phyloP scores from a whole-genome alignment of 169 alveolate genomes.

The Plasmodium berghei region DNA sequence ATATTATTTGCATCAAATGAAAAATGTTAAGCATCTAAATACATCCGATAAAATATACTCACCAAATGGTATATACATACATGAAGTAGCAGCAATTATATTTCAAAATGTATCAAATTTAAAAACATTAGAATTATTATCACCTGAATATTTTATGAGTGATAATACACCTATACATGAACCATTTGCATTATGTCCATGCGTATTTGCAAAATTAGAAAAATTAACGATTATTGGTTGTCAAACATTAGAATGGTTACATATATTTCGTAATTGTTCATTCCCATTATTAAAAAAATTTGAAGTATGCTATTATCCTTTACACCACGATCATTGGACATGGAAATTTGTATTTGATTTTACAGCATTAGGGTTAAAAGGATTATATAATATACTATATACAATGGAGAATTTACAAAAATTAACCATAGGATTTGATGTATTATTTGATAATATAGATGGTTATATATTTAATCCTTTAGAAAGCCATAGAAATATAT shows the following conservation, averaged over 20 bases:
- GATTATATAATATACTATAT: slow-evolving; percentile 60
- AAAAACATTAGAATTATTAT: slow-evolving; percentile 67
- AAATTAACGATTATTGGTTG: slow-evolving; percentile 74
- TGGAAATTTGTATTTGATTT: slow-evolving; percentile 76
- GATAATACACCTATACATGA: slow-evolving; percentile 75
- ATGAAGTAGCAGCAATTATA: slow-evolving; percentile 75
- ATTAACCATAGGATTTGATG: slow-evolving; percentile 69
- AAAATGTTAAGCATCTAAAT: slow-evolving; percentile 45
- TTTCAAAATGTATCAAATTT: slow-evolving; percentile 68
- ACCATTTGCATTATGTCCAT: slow-evolving; percentile 67
- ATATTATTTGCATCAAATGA: slow-evolving; percentile 71
- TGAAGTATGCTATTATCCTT: slow-evolving; percentile 66
- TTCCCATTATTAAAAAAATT: slow-evolving; percentile 73
- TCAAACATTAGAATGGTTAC: slow-evolving; percentile 76
- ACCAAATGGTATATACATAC: slow-evolving; percentile 69
- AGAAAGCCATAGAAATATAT: slow-evolving; percentile 63
- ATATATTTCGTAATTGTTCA: slow-evolving; percentile 70
- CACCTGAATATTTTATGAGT: slow-evolving; percentile 73
- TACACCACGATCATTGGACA: slow-evolving; percentile 77
- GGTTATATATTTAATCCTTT: slow-evolving; percentile 66
- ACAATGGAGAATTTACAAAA: slow-evolving; percentile 72
- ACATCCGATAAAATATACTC: slow-evolving; percentile 70
- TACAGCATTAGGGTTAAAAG: slow-evolving; percentile 68
- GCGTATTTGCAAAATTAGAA: slow-evolving; percentile 54
- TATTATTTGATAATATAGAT: slow-evolving; percentile 49